A percentile compares a stretch with the other conserved stretches of the same genome.
Evolutionary conservation across 176 grass and related monocot species (phyloP).

Genomic region (Avena eriantha): DNA sequence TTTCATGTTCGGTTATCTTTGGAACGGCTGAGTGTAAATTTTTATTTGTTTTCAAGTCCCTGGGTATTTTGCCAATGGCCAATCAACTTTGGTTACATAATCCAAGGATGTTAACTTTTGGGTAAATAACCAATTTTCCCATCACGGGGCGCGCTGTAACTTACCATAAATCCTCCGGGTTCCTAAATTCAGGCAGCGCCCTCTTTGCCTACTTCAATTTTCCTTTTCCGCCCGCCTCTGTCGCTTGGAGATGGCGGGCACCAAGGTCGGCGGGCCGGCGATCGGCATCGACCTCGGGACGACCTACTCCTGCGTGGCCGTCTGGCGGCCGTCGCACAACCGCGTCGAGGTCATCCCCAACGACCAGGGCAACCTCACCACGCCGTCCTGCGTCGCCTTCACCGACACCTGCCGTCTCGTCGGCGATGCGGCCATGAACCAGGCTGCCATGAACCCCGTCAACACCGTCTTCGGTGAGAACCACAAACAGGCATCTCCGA

Average conservation of each 20-base stretch:
- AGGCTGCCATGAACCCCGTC: constrained; percentile 21
- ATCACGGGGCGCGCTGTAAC: no score
- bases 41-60: no score
- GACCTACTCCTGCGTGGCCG: constrained; percentile 91
- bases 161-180: neutral
- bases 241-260: constrained; percentile 4
- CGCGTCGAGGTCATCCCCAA: constrained; percentile 22
- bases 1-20: no score
- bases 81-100: no score
- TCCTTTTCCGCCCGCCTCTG: neutral
- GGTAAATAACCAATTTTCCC: no score
- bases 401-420: constrained; percentile 13
- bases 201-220: neutral
- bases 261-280: constrained; percentile 71
- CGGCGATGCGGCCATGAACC: constrained; percentile 14
- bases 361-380: constrained; percentile 28
- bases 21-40: no score
- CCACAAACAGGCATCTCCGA: neutral
- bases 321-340: constrained; percentile 55
- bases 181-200: neutral
- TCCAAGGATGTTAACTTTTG: no score
- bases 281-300: constrained; percentile 95
- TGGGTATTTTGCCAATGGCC: no score
- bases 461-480: constrained; percentile 19
- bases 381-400: constrained; percentile 13